Evolutionary conservation across 2,329 filamentous ascomycete species (phyloP).

Genomic region (Ophiostoma pallidulum): DNA sequence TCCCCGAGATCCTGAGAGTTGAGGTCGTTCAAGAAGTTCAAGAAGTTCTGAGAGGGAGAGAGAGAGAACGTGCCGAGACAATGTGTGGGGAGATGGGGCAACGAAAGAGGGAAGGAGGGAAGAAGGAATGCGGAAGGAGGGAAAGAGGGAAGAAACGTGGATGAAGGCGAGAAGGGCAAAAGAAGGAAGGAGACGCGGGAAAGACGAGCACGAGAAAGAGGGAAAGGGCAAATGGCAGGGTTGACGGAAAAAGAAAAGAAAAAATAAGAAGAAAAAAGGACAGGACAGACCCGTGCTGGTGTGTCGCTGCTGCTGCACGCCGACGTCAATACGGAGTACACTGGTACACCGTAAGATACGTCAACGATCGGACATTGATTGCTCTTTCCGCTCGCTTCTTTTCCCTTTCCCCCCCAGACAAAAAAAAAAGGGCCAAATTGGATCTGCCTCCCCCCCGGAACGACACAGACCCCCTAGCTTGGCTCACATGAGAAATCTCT

Average conservation of each 20-base stretch:
- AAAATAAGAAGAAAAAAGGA: neutral
- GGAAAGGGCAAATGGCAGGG: neutral
- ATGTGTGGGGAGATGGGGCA: neutral
- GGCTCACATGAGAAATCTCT: no score
- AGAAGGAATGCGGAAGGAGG: neutral
- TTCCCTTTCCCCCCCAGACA: conserved; percentile 5
- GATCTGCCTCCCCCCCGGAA: no score
- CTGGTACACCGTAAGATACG: no score
- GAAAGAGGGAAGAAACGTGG: neutral
- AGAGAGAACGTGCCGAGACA: neutral
- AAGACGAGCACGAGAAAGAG: neutral
- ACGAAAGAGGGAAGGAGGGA: neutral
- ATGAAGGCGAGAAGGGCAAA: neutral
- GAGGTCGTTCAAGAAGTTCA: no score
- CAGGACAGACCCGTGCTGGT: neutral
- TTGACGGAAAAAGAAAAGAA: neutral
- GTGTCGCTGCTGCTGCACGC: neutral
- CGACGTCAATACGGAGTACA: no score
- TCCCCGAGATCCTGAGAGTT: neutral
- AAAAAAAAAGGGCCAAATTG: no score
- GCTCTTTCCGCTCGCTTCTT: no score
- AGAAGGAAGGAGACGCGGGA: neutral
- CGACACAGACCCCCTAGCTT: no score
- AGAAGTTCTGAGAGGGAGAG: neutral
- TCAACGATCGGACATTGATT: no score